Evolutionary conservation across 352 stramenopile species (phyloP).

Genomic region (Stephanocyclus meneghinianus): DNA sequence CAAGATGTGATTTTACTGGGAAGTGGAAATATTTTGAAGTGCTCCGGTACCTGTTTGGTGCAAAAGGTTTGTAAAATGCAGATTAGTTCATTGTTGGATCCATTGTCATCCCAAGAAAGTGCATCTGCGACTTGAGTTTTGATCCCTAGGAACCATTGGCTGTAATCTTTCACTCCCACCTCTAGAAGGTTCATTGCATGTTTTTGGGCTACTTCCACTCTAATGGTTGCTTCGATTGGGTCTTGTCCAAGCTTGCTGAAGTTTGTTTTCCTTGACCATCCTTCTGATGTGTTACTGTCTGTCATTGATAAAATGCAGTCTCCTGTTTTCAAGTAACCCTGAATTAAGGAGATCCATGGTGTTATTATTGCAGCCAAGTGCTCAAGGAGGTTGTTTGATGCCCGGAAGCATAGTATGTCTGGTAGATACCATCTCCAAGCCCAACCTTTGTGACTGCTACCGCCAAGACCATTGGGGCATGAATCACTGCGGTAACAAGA

Average conservation of each 20-base stretch:
- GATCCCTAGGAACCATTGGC: too few species aligned
- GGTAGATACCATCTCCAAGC: constrained; percentile 86
- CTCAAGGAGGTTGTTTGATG: constrained; percentile 82
- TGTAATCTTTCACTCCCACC: too few species aligned
- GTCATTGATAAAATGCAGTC: constrained; percentile 14
- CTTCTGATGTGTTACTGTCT: constrained; percentile 13
- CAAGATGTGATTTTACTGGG: constrained; percentile 17
- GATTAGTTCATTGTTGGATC: too few species aligned
- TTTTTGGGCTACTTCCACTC: too few species aligned
- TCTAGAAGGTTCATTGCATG: too few species aligned
- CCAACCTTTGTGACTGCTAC: constrained; percentile 73
- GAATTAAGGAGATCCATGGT: neutral
- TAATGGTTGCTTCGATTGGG: too few species aligned
- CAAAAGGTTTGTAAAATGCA: neutral
- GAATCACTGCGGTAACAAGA: constrained; percentile 58
- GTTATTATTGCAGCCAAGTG: constrained; percentile 24
- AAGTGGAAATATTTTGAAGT: constrained; percentile 12
- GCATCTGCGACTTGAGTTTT: too few species aligned
- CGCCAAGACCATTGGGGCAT: constrained; percentile 45
- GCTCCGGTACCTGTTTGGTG: constrained; percentile 6
- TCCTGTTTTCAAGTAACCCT: neutral
- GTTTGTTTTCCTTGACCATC: constrained; percentile 28
- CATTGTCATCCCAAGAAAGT: too few species aligned
- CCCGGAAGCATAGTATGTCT: constrained; percentile 84
- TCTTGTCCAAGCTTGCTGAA: neutral